Evolutionary conservation across 2,329 filamentous ascomycete species (phyloP), one percentile per base, ranked within the genome.

Genomic region (Neurospora sp.): DNA sequence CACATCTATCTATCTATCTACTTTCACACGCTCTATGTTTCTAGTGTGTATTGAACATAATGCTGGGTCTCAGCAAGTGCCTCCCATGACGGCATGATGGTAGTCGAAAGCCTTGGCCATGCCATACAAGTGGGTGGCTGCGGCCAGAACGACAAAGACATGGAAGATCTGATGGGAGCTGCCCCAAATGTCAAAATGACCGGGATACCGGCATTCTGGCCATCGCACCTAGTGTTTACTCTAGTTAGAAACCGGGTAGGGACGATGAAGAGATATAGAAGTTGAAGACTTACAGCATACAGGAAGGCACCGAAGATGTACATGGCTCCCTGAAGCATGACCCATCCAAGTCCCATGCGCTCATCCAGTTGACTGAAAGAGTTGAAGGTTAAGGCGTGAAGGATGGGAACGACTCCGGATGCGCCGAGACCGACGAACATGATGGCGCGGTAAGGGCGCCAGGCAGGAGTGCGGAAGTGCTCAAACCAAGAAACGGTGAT

Each of bases 121-220:
- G 67, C 92, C 94, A 68, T 89, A 89, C 71, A 98, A 83, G 82
- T 99, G 96, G 33, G 91, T 87, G 1, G 87, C 86, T 0, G 93
- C 95, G 0, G 96, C 96, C 71, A 93, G 80, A 17, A 98, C 83
- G 37, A 99, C 94, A 73, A 96, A 86, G 46, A 97, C 83, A 82
- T 99, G 96, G 79, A 99, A 99, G 73, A 99, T 91, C 81, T 99
- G 96, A 80, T 99, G 96, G 23, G 93, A 97, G 78, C 90, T 93
- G 43, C 96, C 95, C 87, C 92, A 92, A 68, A 97, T 92, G 80
- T 99, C 96, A 77, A 95, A 97, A 8, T 80, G 83, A 1, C 93
- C 92, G 0, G 95, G 96, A 65, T 83, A 86, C 76, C 86, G 88
- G 71, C 92, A 86, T 82, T 99, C 96, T 0, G 96, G 96, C 80